phyloP scores from a whole-genome alignment of 2,329 filamentous ascomycete genomes.

The Seiridium cupressi region DNA sequence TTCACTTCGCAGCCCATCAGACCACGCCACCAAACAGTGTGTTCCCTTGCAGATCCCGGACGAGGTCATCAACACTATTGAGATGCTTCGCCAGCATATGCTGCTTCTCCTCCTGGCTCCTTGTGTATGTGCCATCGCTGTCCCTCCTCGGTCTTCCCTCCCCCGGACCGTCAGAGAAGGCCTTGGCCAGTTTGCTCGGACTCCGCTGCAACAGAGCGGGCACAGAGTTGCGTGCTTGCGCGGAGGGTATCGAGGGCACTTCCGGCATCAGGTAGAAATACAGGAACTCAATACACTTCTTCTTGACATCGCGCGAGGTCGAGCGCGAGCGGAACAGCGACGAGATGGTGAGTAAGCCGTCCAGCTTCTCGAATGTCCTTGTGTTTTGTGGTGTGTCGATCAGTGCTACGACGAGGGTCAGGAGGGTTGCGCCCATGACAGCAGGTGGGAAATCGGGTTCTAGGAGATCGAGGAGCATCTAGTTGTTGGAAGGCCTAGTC shows the following conservation, averaged over 20 bases:
- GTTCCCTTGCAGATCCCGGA: conserved; percentile 78
- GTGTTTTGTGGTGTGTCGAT: conserved; percentile 86
- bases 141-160: conserved; percentile 26
- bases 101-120: conserved; percentile 80
- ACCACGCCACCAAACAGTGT: conserved; percentile 62
- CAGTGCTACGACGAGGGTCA: conserved; percentile 86
- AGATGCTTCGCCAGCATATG: conserved; percentile 73
- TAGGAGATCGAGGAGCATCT: conserved; percentile 89
- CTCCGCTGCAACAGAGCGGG: conserved; percentile 61
- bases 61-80: conserved; percentile 79
- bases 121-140: conserved; percentile 44
- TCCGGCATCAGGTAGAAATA: conserved; percentile 99
- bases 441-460: conserved; percentile 89
- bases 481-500: too few relatives aligned
- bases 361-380: conserved; percentile 86
- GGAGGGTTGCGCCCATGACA: conserved; percentile 85
- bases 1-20: conserved; percentile 13
- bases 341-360: conserved; percentile 87
- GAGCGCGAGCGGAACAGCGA: conserved; percentile 88
- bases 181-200: conserved; percentile 65
- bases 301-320: conserved; percentile 84
- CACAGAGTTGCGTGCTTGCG: conserved; percentile 42
- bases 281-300: conserved; percentile 94
- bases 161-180: conserved; percentile 38
- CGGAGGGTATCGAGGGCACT: conserved; percentile 56